Evolutionary conservation across 768 basidiomycete genomes (phyloP).

Genomic region (Suillus alpinus): DNA sequence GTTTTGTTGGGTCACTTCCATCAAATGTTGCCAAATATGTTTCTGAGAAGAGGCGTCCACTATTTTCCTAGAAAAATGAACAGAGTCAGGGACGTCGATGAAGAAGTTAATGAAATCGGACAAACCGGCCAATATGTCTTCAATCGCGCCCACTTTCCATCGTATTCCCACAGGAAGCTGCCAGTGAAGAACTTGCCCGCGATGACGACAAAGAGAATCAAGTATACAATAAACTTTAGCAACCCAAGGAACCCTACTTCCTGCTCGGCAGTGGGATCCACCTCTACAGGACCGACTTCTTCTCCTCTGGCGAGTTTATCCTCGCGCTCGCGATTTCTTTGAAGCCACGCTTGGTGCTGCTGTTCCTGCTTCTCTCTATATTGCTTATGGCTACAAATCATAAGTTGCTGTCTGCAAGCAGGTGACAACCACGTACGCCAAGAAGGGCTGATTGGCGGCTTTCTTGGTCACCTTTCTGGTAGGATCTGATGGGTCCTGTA

Average conservation of each 20-base stretch:
- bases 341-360: slow-evolving; percentile 61
- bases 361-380: slow-evolving; percentile 62
- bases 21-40: slow-evolving; percentile 62
- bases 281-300: slow-evolving; percentile 67
- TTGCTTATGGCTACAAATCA: slow-evolving; percentile 54
- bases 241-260: slow-evolving; percentile 66
- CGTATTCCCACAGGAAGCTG: slow-evolving; percentile 83
- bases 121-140: slow-evolving; percentile 66
- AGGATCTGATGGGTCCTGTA: slow-evolving; percentile 61
- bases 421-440: slow-evolving; percentile 55
- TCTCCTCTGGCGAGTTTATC: slow-evolving; percentile 75
- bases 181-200: slow-evolving; percentile 84
- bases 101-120: slow-evolving; percentile 6
- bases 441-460: slow-evolving; percentile 80
- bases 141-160: slow-evolving; percentile 57
- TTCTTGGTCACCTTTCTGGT: slow-evolving; percentile 76
- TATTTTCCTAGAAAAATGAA: slow-evolving; percentile 38
- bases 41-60: slow-evolving; percentile 76
- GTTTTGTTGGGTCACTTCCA: slow-evolving; percentile 60
- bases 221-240: slow-evolving; percentile 65
- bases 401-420: neutral
- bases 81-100: neutral
- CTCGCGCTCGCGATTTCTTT: slow-evolving; percentile 68
- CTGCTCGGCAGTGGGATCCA: slow-evolving; percentile 65
- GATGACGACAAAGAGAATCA: slow-evolving; percentile 51